Conservation (phyloP, 331 rosid species). For the Rosa hybrid region DNA sequence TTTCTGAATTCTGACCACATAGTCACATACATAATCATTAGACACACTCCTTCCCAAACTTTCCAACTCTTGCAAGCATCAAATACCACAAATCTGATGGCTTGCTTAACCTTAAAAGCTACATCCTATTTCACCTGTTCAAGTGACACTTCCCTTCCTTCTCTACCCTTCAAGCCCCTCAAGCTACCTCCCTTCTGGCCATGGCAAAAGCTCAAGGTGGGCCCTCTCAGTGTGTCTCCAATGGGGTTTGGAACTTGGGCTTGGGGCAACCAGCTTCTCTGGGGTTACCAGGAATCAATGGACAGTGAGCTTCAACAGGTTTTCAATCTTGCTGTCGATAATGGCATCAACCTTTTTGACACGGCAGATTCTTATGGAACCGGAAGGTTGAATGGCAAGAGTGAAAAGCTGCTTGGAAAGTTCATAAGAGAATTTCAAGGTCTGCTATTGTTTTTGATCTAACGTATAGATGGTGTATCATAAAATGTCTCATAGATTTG, state of each 20-base stretch:
- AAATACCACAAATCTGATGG: slow-evolving; percentile 21
- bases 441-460: slow-evolving; percentile 4
- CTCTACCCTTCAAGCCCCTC: slow-evolving; percentile 53
- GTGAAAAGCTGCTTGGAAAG: slow-evolving; percentile 82
- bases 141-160: slow-evolving; percentile 38
- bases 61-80: slow-evolving; percentile 2
- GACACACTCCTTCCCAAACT: background rate
- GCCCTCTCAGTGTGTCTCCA: slow-evolving; percentile 85
- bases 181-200: slow-evolving; percentile 77
- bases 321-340: slow-evolving; percentile 70
- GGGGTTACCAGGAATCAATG: slow-evolving; percentile 91
- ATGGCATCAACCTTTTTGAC: slow-evolving; percentile 86
- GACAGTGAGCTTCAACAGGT: slow-evolving; percentile 77
- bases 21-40: slow-evolving; percentile 7
- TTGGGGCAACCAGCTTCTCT: slow-evolving; percentile 94
- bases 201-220: slow-evolving; percentile 83
- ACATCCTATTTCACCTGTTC: slow-evolving; percentile 31
- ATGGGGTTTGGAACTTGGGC: slow-evolving; percentile 99
- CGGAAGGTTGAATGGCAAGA: slow-evolving; percentile 86
- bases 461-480: background rate
- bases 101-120: slow-evolving; percentile 28
- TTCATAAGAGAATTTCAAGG: slow-evolving; percentile 76
- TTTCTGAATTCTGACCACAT: slow-evolving; percentile 21
- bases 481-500: background rate
- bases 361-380: slow-evolving; percentile 98